Conservation (phyloP, 2,329 filamentous ascomycete species). For the Arthroderma sp. region DNA sequence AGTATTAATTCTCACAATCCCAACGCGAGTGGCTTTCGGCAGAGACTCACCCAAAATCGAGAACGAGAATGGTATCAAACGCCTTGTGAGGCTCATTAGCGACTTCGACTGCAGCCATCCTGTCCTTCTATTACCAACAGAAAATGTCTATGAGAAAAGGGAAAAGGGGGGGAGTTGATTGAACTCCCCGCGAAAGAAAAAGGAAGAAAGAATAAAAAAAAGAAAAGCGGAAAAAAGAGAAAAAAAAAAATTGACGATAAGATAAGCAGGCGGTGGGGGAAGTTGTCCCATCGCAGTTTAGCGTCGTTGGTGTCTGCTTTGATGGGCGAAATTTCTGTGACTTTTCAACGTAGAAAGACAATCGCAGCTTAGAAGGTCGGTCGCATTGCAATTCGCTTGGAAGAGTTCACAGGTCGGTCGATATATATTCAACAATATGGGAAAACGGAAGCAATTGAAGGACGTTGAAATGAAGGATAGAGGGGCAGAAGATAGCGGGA, state of each 20-base stretch:
- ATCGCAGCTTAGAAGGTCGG: no score
- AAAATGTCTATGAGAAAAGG: not conserved
- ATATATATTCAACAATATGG: conserved; percentile 29
- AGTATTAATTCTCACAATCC: not conserved
- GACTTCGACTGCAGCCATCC: conserved; percentile 15
- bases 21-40: not conserved
- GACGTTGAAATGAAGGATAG: conserved; percentile 34
- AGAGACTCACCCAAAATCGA: conserved; percentile 12
- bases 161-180: conserved; percentile 7
- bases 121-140: not conserved
- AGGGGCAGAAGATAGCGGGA: conserved; percentile 29
- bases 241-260: conserved; percentile 2
- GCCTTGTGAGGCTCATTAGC: conserved; percentile 21
- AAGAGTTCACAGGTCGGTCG: not conserved
- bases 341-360: no score
- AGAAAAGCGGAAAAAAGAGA: not conserved
- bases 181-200: conserved; percentile 4
- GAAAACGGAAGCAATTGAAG: conserved; percentile 40
- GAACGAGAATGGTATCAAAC: conserved; percentile 22
- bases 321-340: no score
- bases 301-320: no score
- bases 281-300: conserved; percentile 9
- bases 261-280: not conserved
- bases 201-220: not conserved
- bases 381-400: not conserved